A percentile compares a stretch with the other conserved stretches of the same genome.
phyloP scores from a whole-genome alignment of 495 filamentous ascomycete genomes.

The Xylaria sp. region DNA sequence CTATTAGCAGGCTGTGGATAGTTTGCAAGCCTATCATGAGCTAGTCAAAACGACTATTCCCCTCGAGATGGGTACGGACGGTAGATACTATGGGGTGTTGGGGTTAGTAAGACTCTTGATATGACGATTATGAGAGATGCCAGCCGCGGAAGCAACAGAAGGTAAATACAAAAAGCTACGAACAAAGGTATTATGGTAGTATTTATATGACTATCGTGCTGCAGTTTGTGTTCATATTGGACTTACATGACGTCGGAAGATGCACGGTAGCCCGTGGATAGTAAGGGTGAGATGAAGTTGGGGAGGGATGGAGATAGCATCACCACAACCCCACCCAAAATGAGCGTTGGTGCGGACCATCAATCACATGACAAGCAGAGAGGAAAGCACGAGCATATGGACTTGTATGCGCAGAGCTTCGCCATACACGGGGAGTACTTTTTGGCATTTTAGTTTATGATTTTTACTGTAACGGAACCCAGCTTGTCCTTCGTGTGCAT shows the following conservation, averaged over 20 bases:
- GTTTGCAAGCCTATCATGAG: no score
- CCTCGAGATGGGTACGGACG: no score
- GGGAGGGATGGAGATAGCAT: neutral
- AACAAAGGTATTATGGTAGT: neutral
- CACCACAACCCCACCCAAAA: conserved; percentile 2
- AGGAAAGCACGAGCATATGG: neutral
- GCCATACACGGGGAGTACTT: neutral
- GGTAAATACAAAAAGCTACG: no score
- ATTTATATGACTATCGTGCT: neutral
- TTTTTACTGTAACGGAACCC: neutral
- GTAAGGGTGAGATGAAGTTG: neutral
- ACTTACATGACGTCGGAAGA: neutral
- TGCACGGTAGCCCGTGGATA: neutral
- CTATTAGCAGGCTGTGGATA: no score
- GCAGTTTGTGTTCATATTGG: neutral
- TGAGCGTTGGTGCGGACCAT: neutral
- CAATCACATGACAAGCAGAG: neutral
- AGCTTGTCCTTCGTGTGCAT: neutral
- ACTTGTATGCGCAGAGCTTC: neutral
- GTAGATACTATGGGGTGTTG: no score
- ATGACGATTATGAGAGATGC: no score
- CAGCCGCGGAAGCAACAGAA: no score
- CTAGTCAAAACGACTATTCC: no score
- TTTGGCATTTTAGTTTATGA: neutral
- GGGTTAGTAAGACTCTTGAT: no score